Evolutionary conservation across 179 eudicot species (phyloP).

Genomic region (Actinidia chinensis): DNA sequence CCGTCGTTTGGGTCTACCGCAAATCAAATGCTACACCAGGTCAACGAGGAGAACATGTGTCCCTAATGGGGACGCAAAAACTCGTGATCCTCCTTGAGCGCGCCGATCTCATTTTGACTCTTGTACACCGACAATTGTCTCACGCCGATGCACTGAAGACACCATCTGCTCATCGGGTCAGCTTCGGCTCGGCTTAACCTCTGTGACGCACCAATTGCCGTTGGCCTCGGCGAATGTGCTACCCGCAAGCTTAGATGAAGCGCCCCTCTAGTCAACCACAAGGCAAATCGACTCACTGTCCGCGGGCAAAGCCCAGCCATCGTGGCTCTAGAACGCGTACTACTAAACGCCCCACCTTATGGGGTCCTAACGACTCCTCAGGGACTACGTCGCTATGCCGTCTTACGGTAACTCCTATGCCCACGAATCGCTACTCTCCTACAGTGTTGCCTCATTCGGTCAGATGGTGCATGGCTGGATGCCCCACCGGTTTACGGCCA

Average conservation of each 20-base stretch:
- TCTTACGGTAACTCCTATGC: conserved; percentile 26
- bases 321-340: conserved; percentile 54
- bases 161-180: too few species aligned
- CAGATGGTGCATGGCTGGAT: conserved; percentile 31
- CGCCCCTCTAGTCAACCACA: too few species aligned
- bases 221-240: too few species aligned
- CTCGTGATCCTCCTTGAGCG: conserved; percentile 54
- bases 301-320: conserved; percentile 44
- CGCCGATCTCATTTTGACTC: too few species aligned
- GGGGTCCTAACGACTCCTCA: conserved; percentile 36
- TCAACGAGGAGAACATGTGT: conserved; percentile 56
- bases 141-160: too few species aligned
- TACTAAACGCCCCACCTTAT: conserved; percentile 52
- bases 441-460: conserved; percentile 17
- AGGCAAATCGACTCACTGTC: too few species aligned
- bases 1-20: conserved; percentile 71
- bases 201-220: too few species aligned
- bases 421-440: conserved; percentile 11
- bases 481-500: conserved; percentile 23
- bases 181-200: too few species aligned
- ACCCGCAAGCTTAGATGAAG: too few species aligned
- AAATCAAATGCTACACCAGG: conserved; percentile 46
- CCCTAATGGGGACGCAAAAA: conserved; percentile 61
- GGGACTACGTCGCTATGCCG: conserved; percentile 34
- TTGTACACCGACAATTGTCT: too few species aligned